Evolutionary conservation across 345 rosid genomes (phyloP).

Genomic region (Aurinia saxatilis): DNA sequence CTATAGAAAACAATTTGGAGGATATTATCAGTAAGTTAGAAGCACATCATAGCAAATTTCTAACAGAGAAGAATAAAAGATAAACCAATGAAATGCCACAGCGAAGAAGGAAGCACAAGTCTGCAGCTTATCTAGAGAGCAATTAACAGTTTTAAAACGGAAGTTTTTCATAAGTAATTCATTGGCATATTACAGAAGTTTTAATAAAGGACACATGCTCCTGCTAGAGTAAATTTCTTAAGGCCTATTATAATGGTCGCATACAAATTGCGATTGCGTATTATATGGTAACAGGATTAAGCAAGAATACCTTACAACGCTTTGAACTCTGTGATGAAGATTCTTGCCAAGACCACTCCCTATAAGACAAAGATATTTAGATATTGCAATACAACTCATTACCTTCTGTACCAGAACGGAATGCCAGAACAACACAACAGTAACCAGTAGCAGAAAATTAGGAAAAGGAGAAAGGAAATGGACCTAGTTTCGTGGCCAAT

Average conservation of each 20-base stretch:
- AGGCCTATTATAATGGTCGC: background rate
- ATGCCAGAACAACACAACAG: background rate
- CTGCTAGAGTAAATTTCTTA: background rate
- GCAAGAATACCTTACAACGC: slow-evolving; percentile 40
- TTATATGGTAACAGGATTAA: background rate
- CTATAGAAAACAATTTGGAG: background rate
- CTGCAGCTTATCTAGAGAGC: background rate
- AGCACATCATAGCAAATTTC: background rate
- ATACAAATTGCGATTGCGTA: background rate
- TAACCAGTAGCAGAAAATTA: background rate
- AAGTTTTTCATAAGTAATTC: background rate
- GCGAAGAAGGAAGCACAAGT: background rate
- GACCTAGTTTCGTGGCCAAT: slow-evolving; percentile 12
- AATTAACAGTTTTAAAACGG: background rate
- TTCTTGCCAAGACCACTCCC: slow-evolving; percentile 34
- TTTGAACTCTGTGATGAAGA: slow-evolving; percentile 26
- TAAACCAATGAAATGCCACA: background rate
- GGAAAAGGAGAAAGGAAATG: background rate
- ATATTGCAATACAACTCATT: slow-evolving; percentile 9
- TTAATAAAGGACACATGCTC: background rate
- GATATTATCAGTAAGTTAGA: slow-evolving; percentile 1
- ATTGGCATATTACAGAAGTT: background rate
- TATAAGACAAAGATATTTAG: slow-evolving; percentile 15
- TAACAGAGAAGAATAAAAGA: background rate
- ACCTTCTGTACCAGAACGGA: background rate